A percentile compares a stretch with the other conserved stretches of the same genome.
Conservation (phyloP, 805 yeast species). For the Sporopachydermia quercuum region DNA sequence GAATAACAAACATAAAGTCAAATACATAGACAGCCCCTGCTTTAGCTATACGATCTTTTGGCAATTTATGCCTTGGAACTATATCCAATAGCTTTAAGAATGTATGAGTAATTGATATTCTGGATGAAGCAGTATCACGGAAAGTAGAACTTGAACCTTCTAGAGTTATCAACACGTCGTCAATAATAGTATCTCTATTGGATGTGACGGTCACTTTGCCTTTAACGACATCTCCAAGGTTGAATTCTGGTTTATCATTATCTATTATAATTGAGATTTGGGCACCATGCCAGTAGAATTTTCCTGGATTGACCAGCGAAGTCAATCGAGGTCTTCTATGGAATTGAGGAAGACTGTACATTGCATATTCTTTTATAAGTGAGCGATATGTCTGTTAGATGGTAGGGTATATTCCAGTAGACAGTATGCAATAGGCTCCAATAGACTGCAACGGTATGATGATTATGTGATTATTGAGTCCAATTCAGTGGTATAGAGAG, state of each 20-base stretch:
- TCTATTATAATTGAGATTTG: neutral
- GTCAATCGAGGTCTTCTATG: neutral
- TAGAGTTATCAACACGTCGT: neutral
- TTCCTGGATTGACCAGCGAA: neutral
- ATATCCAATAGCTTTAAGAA: neutral
- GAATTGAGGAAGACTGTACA: too few species aligned
- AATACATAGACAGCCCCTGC: neutral
- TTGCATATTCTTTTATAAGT: too few species aligned
- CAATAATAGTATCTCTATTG: neutral
- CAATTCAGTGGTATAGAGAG: too few species aligned
- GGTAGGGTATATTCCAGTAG: too few species aligned
- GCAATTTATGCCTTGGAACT: neutral
- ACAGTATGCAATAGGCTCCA: too few species aligned
- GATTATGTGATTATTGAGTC: too few species aligned
- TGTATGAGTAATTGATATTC: neutral
- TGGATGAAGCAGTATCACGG: neutral
- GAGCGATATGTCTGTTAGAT: too few species aligned
- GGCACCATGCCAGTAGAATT: neutral
- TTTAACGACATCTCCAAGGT: neutral
- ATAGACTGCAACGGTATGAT: too few species aligned
- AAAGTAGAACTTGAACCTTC: neutral
- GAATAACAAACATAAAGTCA: neutral
- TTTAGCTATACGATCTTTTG: neutral
- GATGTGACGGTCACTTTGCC: neutral
- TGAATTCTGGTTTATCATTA: neutral